A percentile compares a stretch with the other conserved stretches of the same genome.
Evolutionary conservation across 768 basidiomycete species (phyloP).

Genomic region (Mycena crocata): DNA sequence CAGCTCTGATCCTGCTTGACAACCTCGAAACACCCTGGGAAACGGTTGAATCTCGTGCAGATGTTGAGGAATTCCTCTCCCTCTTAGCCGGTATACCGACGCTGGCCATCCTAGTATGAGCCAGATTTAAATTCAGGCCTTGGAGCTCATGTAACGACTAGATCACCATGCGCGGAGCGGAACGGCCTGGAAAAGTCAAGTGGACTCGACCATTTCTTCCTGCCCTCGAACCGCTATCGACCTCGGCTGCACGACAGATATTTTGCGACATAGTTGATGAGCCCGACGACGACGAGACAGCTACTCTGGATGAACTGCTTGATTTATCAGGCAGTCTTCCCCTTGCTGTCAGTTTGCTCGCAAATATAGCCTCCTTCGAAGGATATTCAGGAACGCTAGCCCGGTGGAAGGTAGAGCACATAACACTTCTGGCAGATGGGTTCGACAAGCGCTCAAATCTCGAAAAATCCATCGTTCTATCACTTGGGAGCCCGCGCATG

Average conservation of each 20-base stretch:
- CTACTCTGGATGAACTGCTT: not conserved
- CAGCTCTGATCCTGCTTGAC: too few relatives aligned
- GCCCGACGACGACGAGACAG: not conserved
- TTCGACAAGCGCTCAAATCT: not conserved
- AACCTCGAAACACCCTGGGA: conserved; percentile 1
- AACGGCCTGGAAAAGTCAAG: not conserved
- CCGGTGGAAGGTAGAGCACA: not conserved
- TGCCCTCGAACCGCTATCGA: not conserved
- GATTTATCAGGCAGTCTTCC: not conserved
- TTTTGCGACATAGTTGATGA: not conserved
- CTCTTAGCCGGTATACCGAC: not conserved
- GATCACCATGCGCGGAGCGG: not conserved
- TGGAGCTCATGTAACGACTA: not conserved
- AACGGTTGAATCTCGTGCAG: not conserved
- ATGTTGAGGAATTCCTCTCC: not conserved
- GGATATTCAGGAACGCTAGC: not conserved
- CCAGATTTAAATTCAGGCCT: not conserved
- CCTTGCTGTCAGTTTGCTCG: not conserved
- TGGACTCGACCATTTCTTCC: not conserved
- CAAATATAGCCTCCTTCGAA: not conserved
- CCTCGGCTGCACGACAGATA: not conserved
- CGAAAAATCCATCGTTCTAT: not conserved
- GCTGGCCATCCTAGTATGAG: not conserved
- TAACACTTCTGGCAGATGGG: not conserved
- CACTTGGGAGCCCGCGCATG: not conserved